These are phyloP conservation scores for Cucurbita moschata DNA, from an alignment of 306 rosid species.

Conservation along the genomic window DNA sequence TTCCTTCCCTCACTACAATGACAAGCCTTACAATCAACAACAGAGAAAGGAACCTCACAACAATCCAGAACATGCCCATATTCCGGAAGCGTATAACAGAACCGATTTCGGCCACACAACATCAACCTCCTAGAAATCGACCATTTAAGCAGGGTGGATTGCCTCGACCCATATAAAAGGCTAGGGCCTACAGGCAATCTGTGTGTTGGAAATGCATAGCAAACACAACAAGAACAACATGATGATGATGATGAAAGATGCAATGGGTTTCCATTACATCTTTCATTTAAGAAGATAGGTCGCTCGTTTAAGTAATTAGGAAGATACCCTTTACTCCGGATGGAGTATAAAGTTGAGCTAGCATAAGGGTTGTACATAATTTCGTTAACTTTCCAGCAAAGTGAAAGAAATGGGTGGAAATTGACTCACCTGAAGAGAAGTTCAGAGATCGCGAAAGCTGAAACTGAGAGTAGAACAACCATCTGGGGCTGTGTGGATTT, in stretches of 20 bases:
- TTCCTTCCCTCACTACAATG: constrained; percentile 31
- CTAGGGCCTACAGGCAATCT: constrained; percentile 28
- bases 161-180: constrained; percentile 60
- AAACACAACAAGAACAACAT: constrained; percentile 34
- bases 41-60: constrained; percentile 23
- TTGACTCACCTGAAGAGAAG: constrained; percentile 21
- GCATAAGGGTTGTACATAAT: constrained; percentile 39
- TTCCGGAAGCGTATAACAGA: constrained; percentile 23
- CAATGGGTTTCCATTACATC: constrained; percentile 42
- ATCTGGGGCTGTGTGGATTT: constrained; percentile 2
- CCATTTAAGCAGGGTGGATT: constrained; percentile 60
- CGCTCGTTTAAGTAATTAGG: constrained; percentile 42
- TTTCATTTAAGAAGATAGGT: constrained; percentile 36
- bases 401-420: not conserved
- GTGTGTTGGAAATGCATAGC: constrained; percentile 29
- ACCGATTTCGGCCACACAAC: constrained; percentile 32
- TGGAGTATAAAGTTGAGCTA: constrained; percentile 44
- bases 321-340: constrained; percentile 35
- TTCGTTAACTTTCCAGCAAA: constrained; percentile 2
- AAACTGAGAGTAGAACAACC: constrained; percentile 14
- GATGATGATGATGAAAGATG: constrained; percentile 12
- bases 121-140: constrained; percentile 57
- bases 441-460: constrained; percentile 10
- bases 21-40: constrained; percentile 26
- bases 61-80: constrained; percentile 22